A percentile compares a stretch with the other conserved stretches of the same genome.
Evolutionary conservation across 2,329 filamentous ascomycete genomes (phyloP).

Genomic region (Ophiostoma triangulosporum): DNA sequence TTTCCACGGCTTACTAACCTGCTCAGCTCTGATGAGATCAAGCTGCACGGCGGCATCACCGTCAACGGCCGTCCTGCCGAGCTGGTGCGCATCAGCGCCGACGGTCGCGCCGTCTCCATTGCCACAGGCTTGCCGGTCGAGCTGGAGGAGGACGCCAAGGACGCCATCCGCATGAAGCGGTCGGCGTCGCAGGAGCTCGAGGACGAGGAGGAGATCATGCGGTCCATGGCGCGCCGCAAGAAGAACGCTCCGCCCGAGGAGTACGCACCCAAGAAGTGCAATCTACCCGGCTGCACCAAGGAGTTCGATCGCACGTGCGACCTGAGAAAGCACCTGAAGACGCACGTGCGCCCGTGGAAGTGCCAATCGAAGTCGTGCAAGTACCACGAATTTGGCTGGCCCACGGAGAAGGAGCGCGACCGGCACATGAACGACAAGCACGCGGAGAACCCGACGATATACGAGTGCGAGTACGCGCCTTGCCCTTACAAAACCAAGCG

Average conservation of each 20-base stretch:
- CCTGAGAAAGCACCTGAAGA: conserved; percentile 96
- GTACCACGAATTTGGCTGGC: conserved; percentile 82
- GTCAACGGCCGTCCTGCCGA: conserved; percentile 73
- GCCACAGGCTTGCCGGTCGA: conserved; percentile 54
- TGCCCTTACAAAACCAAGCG: conserved; percentile 93
- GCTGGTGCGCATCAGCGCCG: conserved; percentile 67
- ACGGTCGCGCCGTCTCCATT: conserved; percentile 68
- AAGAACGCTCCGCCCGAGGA: conserved; percentile 83
- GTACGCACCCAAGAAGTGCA: conserved; percentile 66
- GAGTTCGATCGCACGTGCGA: conserved; percentile 96
- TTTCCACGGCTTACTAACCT: background rate
- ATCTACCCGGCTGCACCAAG: conserved; percentile 65
- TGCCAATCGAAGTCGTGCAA: conserved; percentile 74
- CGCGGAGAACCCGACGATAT: conserved; percentile 64
- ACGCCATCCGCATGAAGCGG: conserved; percentile 45
- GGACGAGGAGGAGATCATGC: conserved; percentile 70
- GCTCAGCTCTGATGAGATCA: conserved; percentile 51
- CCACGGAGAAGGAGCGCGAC: conserved; percentile 94
- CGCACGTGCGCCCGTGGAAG: conserved; percentile 92
- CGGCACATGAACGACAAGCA: conserved; percentile 96
- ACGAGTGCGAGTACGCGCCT: conserved; percentile 66
- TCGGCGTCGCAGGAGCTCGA: conserved; percentile 56
- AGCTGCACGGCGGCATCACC: conserved; percentile 66
- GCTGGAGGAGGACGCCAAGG: conserved; percentile 33
- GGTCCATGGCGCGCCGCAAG: conserved; percentile 91